Conservation (phyloP, 176 grass and related monocot genomes). For the Cenchrus americanus region DNA sequence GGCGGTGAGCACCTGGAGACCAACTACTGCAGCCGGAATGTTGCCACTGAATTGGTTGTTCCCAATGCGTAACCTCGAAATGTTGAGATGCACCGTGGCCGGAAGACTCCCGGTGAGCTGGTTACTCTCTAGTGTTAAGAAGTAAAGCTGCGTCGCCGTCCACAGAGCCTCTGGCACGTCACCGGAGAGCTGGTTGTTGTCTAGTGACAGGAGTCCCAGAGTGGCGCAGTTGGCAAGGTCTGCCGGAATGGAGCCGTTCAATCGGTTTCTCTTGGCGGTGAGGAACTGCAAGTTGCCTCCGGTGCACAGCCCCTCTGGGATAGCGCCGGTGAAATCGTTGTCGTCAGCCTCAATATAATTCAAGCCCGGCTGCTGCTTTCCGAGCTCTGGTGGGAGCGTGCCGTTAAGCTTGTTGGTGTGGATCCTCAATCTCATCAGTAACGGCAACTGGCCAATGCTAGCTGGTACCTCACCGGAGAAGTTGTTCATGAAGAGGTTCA, state of each 20-base stretch:
- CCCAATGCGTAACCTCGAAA: slow-evolving; percentile 43
- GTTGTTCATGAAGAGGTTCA: slow-evolving; percentile 45
- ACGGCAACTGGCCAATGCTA: slow-evolving; percentile 59
- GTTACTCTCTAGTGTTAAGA: slow-evolving; percentile 43
- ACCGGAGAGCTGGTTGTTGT: slow-evolving; percentile 63
- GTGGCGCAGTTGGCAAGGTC: slow-evolving; percentile 57
- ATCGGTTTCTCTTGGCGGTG: slow-evolving; percentile 37
- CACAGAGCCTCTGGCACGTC: slow-evolving; percentile 60
- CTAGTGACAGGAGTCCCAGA: slow-evolving; percentile 21
- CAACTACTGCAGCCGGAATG: slow-evolving; percentile 35
- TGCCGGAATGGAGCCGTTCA: slow-evolving; percentile 67
- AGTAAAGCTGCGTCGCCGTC: slow-evolving; percentile 36
- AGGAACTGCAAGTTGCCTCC: slow-evolving; percentile 15
- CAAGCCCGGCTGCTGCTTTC: slow-evolving; percentile 44
- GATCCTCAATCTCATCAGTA: slow-evolving; percentile 22
- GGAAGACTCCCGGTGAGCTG: slow-evolving; percentile 60
- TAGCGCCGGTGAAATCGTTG: slow-evolving; percentile 60
- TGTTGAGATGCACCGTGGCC: slow-evolving; percentile 10
- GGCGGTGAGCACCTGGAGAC: slow-evolving; percentile 39
- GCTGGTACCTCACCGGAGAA: slow-evolving; percentile 77
- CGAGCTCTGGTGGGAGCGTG: slow-evolving; percentile 63
- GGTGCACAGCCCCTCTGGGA: slow-evolving; percentile 64
- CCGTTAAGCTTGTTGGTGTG: slow-evolving; percentile 56
- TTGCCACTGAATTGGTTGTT: slow-evolving; percentile 59
- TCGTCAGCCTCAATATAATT: slow-evolving; percentile 5